Percentiles rank a stretch among this genome's conserved stretches.
Conservation (phyloP, 768 basidiomycete genomes). For the Boletus sp. region DNA sequence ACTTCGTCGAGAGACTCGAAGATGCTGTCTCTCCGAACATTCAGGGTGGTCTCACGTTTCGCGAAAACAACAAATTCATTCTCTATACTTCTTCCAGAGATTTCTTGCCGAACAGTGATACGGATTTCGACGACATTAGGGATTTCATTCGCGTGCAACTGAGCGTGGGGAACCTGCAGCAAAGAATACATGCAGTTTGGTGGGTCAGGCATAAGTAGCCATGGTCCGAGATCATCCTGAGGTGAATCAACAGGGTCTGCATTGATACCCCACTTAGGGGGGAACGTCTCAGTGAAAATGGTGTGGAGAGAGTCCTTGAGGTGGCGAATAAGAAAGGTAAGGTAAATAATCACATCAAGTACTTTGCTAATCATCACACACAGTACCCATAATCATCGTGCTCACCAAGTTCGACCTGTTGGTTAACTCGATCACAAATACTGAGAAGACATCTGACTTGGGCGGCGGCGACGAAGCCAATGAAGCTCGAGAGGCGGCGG, state of each 20-base stretch:
- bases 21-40: background rate
- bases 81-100: conserved; percentile 4
- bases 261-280: conserved; percentile 2
- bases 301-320: conserved; percentile 6
- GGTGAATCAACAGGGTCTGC: background rate
- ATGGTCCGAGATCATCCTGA: background rate
- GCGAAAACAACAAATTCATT: conserved; percentile 1
- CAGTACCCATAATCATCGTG: conserved; percentile 5
- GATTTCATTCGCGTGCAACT: background rate
- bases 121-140: conserved; percentile 1
- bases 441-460: too few relatives aligned
- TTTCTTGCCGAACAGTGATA: conserved; percentile 7
- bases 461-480: background rate
- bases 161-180: background rate
- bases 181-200: conserved; percentile 4
- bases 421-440: background rate
- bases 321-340: conserved; percentile 5
- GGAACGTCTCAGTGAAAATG: conserved; percentile 7
- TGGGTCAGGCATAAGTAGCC: background rate
- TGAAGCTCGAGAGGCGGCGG: conserved; percentile 1
- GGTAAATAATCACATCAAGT: background rate
- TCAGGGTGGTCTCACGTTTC: background rate
- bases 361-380: background rate
- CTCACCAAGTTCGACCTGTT: conserved; percentile 7
- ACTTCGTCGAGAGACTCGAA: background rate